A percentile compares a stretch with the other conserved stretches of the same genome.
Evolutionary conservation across 768 basidiomycete species (phyloP).

Genomic region (Tricholoma furcatifolium): DNA sequence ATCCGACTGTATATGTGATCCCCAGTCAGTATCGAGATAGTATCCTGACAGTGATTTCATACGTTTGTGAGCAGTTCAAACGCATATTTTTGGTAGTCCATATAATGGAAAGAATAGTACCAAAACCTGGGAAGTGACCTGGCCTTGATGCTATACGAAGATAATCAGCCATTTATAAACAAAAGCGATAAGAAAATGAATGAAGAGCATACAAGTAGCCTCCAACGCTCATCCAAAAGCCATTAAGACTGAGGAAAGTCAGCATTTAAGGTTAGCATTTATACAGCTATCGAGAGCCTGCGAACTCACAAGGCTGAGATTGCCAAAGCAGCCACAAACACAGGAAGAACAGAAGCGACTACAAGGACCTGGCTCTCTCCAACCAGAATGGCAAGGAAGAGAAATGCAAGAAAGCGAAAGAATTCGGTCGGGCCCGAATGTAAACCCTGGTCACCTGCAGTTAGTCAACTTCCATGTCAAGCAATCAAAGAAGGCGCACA

Average conservation of each 20-base stretch:
- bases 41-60: constrained; percentile 14
- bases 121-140: constrained; percentile 55
- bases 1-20: constrained; percentile 37
- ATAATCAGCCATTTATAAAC: constrained; percentile 8
- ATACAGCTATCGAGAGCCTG: neutral
- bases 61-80: constrained; percentile 39
- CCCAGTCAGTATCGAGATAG: constrained; percentile 21
- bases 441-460: constrained; percentile 38
- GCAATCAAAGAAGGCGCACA: constrained; percentile 26
- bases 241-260: constrained; percentile 33
- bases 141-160: constrained; percentile 45
- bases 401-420: constrained; percentile 53
- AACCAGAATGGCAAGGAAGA: constrained; percentile 52
- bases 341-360: constrained; percentile 49
- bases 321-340: constrained; percentile 61
- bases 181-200: neutral
- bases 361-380: constrained; percentile 54
- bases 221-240: constrained; percentile 61
- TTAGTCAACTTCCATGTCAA: neutral
- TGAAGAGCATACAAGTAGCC: constrained; percentile 37
- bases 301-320: constrained; percentile 42
- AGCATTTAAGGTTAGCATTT: neutral
- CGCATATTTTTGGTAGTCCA: constrained; percentile 51
- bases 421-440: constrained; percentile 46
- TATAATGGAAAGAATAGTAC: constrained; percentile 55